Evolutionary conservation across 371 early-diverging fungal species (phyloP).

Genomic region (Funneliformis caledonium): DNA sequence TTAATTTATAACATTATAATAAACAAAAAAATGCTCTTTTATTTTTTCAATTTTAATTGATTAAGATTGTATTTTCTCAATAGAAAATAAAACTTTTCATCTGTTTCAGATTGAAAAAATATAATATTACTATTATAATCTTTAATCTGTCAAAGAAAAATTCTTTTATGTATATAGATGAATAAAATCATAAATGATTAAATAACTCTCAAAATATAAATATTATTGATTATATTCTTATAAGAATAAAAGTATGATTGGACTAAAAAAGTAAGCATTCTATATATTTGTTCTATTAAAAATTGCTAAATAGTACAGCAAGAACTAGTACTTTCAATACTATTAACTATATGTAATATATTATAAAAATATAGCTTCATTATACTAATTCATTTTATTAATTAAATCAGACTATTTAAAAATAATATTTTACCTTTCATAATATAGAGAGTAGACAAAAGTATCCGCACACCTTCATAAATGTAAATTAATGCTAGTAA

Average conservation of each 20-base stretch:
- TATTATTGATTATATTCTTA: no score
- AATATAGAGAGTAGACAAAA: no score
- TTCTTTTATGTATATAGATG: not conserved
- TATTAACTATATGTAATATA: not conserved
- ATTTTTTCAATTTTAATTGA: not conserved
- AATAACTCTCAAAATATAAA: not conserved
- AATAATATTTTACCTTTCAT: not conserved
- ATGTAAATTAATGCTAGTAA: no score
- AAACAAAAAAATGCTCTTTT: not conserved
- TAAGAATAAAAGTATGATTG: not conserved
- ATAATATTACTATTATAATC: not conserved
- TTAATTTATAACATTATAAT: no score
- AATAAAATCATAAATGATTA: not conserved
- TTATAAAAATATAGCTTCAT: constrained; percentile 1
- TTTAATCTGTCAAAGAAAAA: not conserved
- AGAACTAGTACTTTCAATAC: not conserved
- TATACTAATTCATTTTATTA: not conserved
- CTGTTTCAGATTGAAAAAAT: not conserved
- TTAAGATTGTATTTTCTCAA: not conserved
- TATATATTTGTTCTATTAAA: not conserved
- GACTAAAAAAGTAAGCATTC: not conserved
- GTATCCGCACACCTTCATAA: no score
- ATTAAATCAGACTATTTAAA: not conserved
- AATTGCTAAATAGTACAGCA: not conserved
- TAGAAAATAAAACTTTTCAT: constrained; percentile 1